Evolutionary conservation across 768 basidiomycete genomes (phyloP).

Genomic region (Psilocybe sp.): DNA sequence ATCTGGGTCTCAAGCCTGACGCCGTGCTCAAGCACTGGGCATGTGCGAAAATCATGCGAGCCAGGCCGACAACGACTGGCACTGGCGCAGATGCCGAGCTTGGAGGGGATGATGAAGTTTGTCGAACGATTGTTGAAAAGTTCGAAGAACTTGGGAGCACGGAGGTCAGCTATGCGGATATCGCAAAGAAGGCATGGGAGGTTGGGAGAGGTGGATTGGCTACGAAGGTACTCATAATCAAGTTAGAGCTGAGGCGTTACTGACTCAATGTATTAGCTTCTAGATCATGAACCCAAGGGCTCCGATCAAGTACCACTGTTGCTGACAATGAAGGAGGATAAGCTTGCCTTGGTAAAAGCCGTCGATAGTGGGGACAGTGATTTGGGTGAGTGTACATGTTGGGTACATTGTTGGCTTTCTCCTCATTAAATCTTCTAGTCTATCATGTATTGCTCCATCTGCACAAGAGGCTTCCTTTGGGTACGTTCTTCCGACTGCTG

Average conservation of each 20-base stretch:
- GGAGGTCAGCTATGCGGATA: slow-evolving; percentile 90
- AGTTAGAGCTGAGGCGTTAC: neutral
- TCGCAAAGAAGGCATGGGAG: slow-evolving; percentile 92
- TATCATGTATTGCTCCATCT: slow-evolving; percentile 92
- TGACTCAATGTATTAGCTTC: slow-evolving; percentile 44
- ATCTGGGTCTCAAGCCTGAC: slow-evolving; percentile 80
- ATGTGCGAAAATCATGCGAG: slow-evolving; percentile 80
- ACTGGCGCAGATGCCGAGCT: slow-evolving; percentile 53
- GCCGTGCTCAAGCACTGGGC: slow-evolving; percentile 96
- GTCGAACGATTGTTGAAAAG: slow-evolving; percentile 83
- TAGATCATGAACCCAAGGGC: slow-evolving; percentile 87
- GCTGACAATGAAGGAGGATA: slow-evolving; percentile 92
- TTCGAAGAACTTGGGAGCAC: slow-evolving; percentile 77
- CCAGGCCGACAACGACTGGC: slow-evolving; percentile 56
- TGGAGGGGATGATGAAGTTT: slow-evolving; percentile 74
- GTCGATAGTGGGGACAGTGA: slow-evolving; percentile 95
- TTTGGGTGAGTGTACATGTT: slow-evolving; percentile 54
- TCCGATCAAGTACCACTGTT: slow-evolving; percentile 94
- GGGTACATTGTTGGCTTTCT: neutral
- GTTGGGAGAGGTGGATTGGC: slow-evolving; percentile 77
- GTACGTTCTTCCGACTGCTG: slow-evolving; percentile 90
- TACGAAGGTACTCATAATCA: slow-evolving; percentile 59
- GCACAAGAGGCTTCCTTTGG: slow-evolving; percentile 77
- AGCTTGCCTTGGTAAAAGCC: slow-evolving; percentile 81
- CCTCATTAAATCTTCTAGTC: slow-evolving; percentile 47